phyloP scores from a whole-genome alignment of 768 basidiomycete species.

The Coprinopsis strossmayeri region DNA sequence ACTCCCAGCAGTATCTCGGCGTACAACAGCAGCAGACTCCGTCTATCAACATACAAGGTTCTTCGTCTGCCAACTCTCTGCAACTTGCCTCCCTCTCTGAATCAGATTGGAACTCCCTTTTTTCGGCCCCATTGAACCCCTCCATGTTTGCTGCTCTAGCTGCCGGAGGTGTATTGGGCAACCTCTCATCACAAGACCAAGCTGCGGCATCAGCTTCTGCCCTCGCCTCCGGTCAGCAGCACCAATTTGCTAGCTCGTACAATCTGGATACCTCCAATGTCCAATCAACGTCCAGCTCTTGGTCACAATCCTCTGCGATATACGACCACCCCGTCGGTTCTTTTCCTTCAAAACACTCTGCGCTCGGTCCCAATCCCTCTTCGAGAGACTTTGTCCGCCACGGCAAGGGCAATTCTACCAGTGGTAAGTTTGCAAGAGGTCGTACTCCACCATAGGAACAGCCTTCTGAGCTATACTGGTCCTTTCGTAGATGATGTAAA shows the following conservation, averaged over 20 bases:
- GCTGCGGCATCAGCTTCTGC: constrained; percentile 23
- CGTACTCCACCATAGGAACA: neutral
- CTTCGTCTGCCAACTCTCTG: constrained; percentile 13
- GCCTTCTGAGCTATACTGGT: neutral
- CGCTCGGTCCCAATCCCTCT: constrained; percentile 25
- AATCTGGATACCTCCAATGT: constrained; percentile 15
- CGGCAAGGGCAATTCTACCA: neutral
- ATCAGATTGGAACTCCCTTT: constrained; percentile 49
- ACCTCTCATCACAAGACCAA: constrained; percentile 19
- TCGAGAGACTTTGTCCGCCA: constrained; percentile 8
- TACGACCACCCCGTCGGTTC: constrained; percentile 13
- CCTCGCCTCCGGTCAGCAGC: constrained; percentile 23
- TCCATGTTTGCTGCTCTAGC: constrained; percentile 54
- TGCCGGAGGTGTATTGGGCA: constrained; percentile 50
- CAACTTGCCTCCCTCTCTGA: constrained; percentile 19
- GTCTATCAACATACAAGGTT: neutral
- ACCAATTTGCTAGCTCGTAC: constrained; percentile 5
- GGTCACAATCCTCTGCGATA: constrained; percentile 24
- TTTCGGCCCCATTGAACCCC: constrained; percentile 58
- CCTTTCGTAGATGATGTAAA: neutral
- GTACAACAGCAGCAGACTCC: neutral
- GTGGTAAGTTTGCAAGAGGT: neutral
- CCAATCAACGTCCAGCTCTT: constrained; percentile 21
- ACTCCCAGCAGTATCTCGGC: constrained; percentile 14
- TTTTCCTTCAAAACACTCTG: constrained; percentile 20